Evolutionary conservation across 164 flowering plant species (phyloP).

Genomic region (Liquidambar formosana): DNA sequence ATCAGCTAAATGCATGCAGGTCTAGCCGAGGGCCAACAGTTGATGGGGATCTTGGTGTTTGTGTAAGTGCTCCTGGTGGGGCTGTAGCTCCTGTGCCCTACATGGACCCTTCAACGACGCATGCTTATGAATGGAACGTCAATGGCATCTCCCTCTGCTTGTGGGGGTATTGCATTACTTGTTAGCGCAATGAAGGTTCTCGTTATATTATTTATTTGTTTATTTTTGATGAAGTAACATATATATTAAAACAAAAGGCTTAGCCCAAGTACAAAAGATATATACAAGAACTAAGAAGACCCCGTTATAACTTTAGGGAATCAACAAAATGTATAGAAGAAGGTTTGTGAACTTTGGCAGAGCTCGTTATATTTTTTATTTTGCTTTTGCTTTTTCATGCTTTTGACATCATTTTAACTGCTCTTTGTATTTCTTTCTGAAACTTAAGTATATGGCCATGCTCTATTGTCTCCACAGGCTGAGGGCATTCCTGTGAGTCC

Average conservation of each 20-base stretch:
- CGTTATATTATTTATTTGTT: slow-evolving; percentile 9
- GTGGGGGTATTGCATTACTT: slow-evolving; percentile 95
- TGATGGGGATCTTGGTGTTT: slow-evolving; percentile 96
- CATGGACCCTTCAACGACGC: slow-evolving; percentile 96
- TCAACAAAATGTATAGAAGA: too few relatives aligned
- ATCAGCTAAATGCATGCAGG: slow-evolving; percentile 52
- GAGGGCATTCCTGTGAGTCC: slow-evolving; percentile 89
- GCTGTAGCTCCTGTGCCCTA: slow-evolving; percentile 99
- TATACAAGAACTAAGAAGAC: too few relatives aligned
- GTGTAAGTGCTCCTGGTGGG: slow-evolving; percentile 98
- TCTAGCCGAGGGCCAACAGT: slow-evolving; percentile 97
- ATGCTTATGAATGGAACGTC: slow-evolving; percentile 99
- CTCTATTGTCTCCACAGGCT: slow-evolving; percentile 50
- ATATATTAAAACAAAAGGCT: too few relatives aligned
- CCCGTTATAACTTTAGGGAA: too few relatives aligned
- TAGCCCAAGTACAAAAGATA: too few relatives aligned
- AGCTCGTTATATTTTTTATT: too few relatives aligned
- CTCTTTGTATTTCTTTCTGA: background rate
- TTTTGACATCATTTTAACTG: background rate
- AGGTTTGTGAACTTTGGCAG: too few relatives aligned
- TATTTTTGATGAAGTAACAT: too few relatives aligned
- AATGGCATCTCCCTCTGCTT: slow-evolving; percentile 99
- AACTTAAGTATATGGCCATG: background rate
- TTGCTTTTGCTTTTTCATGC: background rate
- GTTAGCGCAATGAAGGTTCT: slow-evolving; percentile 85